Base-by-base conservation (phyloP, 2,329 filamentous ascomycete species). In the Fusarium sp. region DNA sequence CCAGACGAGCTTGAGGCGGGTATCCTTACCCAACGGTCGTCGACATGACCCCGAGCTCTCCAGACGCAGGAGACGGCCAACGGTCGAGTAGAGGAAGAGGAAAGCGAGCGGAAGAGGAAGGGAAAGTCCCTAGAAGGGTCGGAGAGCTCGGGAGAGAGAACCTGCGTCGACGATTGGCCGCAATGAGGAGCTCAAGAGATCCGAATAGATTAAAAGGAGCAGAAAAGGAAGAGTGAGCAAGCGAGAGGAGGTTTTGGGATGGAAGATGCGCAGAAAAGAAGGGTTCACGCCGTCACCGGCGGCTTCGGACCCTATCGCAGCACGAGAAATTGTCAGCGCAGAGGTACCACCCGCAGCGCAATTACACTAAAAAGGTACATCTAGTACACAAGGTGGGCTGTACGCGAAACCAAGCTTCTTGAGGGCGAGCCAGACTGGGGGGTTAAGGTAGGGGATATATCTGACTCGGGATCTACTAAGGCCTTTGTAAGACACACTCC, bases 11-110 rank as follows among this genome's bases (percentile, higher is more conserved):
- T 30, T 12, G 6, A 32, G 43, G 40, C 37, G 33, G 33, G 11
- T 38, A 66, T 37, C 50, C 81, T 69, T 82, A 85, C 85, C 85
- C 85, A 68, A 82, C 67, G 32, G 76, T 78, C 25, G 76, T 78
- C 67, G 76, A 76, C 76, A 78, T 78, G 62, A 63, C 69, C 74
- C 74, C 74, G 66, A 78, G 75, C 76, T 77, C 76, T 76, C 75
- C 75, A 76, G 65, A 56, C 45, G 62, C 52, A 54, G 59, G 67
- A 63, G 60, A 63, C 45, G 56, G 62, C 69, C 58, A 63, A 61
- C 47, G 40, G 33, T 60, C 59, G 57, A 61, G 25, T 45, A 33
- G 15, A 52, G 58, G 50, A 66, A 58, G 15, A 63, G 22, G 35
- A 32, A 65, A 52, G 50, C 61, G 59, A 58, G 58, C 32, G 40